These are phyloP conservation scores for Penicillium herquei DNA, from an alignment of 495 filamentous ascomycete genomes.

Conservation along the genomic window DNA sequence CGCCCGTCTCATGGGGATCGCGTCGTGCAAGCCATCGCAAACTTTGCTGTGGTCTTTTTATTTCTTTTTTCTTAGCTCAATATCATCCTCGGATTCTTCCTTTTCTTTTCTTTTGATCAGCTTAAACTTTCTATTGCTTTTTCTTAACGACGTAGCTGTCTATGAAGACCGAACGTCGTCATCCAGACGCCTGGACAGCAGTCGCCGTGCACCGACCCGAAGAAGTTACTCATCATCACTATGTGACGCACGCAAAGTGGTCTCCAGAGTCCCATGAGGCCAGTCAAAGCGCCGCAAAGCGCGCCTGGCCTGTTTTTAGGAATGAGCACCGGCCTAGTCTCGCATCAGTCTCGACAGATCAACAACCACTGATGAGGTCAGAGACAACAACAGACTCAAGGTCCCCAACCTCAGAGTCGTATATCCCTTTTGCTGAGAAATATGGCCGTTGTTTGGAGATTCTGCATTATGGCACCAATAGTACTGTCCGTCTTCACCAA, in stretches of 20 bases:
- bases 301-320: conserved; percentile 5
- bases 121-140: not conserved
- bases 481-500: conserved; percentile 28
- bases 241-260: conserved; percentile 10
- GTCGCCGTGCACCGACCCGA: conserved; percentile 12
- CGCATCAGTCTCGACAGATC: conserved; percentile 16
- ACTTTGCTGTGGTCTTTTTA: no score
- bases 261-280: conserved; percentile 1
- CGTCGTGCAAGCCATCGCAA: not conserved
- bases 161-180: conserved; percentile 13
- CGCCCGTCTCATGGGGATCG: not conserved
- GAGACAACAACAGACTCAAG: conserved; percentile 4
- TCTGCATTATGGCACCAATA: conserved; percentile 31
- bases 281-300: conserved; percentile 2
- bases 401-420: not conserved
- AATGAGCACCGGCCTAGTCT: conserved; percentile 5
- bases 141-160: conserved; percentile 2
- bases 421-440: conserved; percentile 19
- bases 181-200: conserved; percentile 12
- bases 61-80: no score
- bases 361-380: conserved; percentile 11
- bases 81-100: not conserved
- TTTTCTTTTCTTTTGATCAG: not conserved
- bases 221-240: conserved; percentile 14
- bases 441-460: conserved; percentile 31